Evolutionary conservation across 1,284 basidiomycete genomes (phyloP).

Genomic region (Moniliophthora roreri): DNA sequence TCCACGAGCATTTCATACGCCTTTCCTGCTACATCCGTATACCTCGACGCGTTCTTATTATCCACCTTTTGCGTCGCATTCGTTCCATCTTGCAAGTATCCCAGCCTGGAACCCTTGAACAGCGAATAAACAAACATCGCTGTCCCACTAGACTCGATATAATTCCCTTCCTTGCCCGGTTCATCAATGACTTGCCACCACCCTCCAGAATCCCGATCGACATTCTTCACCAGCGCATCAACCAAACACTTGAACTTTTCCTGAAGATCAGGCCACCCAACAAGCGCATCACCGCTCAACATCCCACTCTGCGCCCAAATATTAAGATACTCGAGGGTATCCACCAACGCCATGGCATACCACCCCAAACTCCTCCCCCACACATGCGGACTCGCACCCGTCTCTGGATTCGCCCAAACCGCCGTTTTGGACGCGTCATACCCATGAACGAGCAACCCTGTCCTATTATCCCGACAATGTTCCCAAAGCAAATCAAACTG

Average conservation of each 20-base stretch:
- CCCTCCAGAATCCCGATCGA: neutral
- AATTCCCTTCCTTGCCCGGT: neutral
- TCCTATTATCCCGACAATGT: neutral
- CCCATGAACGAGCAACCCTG: slow-evolving; percentile 7
- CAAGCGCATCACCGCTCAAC: no score
- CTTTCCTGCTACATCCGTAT: neutral
- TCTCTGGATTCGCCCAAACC: neutral
- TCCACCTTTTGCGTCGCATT: no score
- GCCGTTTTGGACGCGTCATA: slow-evolving; percentile 5
- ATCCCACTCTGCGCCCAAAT: no score
- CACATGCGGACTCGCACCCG: neutral
- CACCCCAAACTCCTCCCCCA: slow-evolving; percentile 1
- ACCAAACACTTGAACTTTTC: no score
- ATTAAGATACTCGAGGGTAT: neutral
- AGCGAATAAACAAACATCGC: slow-evolving; percentile 4
- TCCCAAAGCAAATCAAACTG: slow-evolving; percentile 5
- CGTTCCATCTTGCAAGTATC: no score
- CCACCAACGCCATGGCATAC: neutral
- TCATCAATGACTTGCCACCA: neutral
- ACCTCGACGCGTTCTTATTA: neutral
- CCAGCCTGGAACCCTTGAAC: neutral
- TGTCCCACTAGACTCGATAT: neutral
- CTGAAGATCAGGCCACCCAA: no score
- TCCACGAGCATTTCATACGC: neutral
- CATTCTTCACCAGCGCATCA: no score